Evolutionary conservation across 257 asterid species (phyloP).

Genomic region (Catharanthus roseus): DNA sequence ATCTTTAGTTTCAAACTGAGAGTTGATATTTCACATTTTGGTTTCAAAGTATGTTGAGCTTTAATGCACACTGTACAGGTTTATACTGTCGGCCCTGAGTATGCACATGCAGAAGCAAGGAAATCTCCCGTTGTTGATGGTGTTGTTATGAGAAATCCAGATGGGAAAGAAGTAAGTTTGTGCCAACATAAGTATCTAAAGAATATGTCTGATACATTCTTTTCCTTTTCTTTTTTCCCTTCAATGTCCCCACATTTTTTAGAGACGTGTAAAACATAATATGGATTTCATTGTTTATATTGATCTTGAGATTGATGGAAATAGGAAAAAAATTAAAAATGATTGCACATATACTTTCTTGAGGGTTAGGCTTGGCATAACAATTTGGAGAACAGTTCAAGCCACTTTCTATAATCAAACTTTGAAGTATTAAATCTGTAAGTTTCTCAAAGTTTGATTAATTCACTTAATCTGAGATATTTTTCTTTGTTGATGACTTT

Average conservation of each 20-base stretch:
- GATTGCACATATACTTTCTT: not conserved
- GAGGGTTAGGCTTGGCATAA: not conserved
- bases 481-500: not conserved
- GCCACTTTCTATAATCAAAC: not conserved
- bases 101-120: slow-evolving; percentile 99
- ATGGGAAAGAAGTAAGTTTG: slow-evolving; percentile 90
- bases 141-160: slow-evolving; percentile 97
- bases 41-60: slow-evolving; percentile 10
- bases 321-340: not conserved
- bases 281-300: not conserved
- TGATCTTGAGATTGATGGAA: not conserved
- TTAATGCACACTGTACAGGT: slow-evolving; percentile 43
- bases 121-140: slow-evolving; percentile 99
- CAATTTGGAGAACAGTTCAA: not conserved
- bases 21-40: slow-evolving; percentile 10
- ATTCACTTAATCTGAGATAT: no score
- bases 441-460: no score
- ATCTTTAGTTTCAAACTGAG: not conserved
- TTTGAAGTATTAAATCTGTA: not conserved
- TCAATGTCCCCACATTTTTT: no score
- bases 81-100: slow-evolving; percentile 95
- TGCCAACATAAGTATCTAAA: not conserved
- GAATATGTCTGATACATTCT: not conserved
- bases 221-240: not conserved
- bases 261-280: not conserved